A percentile compares a stretch with the other conserved stretches of the same genome.
Evolutionary conservation across 306 rosid genomes (phyloP).

Genomic region (Medicago arabica): DNA sequence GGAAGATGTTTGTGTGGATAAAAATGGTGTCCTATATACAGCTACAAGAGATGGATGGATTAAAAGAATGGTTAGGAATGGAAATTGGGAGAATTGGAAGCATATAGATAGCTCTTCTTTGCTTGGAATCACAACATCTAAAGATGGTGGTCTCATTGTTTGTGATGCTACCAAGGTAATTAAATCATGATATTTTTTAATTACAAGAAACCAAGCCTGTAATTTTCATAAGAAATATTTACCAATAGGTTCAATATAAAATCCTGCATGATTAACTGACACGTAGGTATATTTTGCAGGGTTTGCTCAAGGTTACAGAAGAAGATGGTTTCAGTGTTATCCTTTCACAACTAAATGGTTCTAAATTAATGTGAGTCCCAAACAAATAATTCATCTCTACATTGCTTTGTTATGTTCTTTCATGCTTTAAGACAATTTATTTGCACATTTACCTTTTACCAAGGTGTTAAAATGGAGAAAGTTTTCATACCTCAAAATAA

Average conservation of each 20-base stretch:
- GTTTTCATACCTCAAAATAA: too few relatives aligned
- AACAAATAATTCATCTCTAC: not conserved
- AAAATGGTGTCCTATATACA: slow-evolving; percentile 57
- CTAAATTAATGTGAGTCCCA: slow-evolving; percentile 41
- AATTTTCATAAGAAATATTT: too few relatives aligned
- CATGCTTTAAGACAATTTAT: too few relatives aligned
- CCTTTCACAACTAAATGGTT: slow-evolving; percentile 44
- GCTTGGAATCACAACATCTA: slow-evolving; percentile 58
- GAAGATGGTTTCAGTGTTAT: slow-evolving; percentile 53
- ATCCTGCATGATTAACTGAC: not conserved
- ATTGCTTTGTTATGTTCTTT: too few relatives aligned
- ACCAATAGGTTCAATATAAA: too few relatives aligned
- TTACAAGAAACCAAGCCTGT: not conserved
- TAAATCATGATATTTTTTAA: not conserved
- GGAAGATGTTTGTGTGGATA: slow-evolving; percentile 71
- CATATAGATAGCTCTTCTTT: slow-evolving; percentile 43
- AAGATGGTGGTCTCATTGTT: slow-evolving; percentile 62
- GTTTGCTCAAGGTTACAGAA: slow-evolving; percentile 50
- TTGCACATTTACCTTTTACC: too few relatives aligned
- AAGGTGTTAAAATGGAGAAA: too few relatives aligned
- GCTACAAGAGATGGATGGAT: slow-evolving; percentile 77
- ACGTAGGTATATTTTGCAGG: slow-evolving; percentile 37
- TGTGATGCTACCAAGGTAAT: slow-evolving; percentile 50
- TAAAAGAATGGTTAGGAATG: slow-evolving; percentile 44
- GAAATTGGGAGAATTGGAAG: slow-evolving; percentile 71